These are phyloP conservation scores for Tetrapisispora nanseiensis DNA, from an alignment of 805 yeast species.

Conservation along the genomic window DNA sequence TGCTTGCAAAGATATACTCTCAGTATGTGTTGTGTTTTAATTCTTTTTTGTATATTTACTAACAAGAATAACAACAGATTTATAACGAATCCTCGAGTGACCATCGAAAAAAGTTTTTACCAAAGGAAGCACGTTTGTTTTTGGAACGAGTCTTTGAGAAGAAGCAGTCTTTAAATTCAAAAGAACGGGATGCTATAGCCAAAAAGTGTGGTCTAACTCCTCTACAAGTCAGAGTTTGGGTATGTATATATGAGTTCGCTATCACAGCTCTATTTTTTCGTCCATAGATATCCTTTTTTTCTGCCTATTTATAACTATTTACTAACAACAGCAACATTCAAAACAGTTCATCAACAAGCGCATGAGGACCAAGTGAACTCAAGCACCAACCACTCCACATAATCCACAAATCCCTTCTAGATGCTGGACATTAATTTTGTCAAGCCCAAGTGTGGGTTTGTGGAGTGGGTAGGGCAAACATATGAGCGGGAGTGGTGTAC, in stretches of 20 bases:
- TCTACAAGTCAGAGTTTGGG: slow-evolving; percentile 20
- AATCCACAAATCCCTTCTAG: slow-evolving; percentile 1
- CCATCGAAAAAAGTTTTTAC: background rate
- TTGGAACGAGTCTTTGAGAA: slow-evolving; percentile 15
- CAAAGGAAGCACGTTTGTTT: slow-evolving; percentile 10
- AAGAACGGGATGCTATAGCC: slow-evolving; percentile 17
- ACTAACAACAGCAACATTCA: slow-evolving; percentile 1
- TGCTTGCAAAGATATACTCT: slow-evolving; percentile 5
- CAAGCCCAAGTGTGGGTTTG: slow-evolving; percentile 28
- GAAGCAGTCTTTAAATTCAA: slow-evolving; percentile 16
- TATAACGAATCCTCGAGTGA: background rate
- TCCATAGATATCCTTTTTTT: background rate
- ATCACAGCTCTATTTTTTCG: background rate
- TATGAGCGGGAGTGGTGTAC: slow-evolving; percentile 4
- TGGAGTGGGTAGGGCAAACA: slow-evolving; percentile 34
- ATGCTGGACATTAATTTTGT: slow-evolving; percentile 9
- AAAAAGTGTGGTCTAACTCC: slow-evolving; percentile 15
- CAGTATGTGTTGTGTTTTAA: slow-evolving; percentile 4
- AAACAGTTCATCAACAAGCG: slow-evolving; percentile 8
- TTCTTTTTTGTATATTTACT: slow-evolving; percentile 4
- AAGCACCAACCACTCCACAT: background rate
- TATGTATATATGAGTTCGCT: slow-evolving; percentile 8
- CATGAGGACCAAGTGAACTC: slow-evolving; percentile 6
- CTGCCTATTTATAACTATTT: background rate
- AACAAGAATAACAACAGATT: slow-evolving; percentile 4